Percentiles rank a stretch among this genome's conserved stretches.
Conservation (phyloP, 2,329 filamentous ascomycete species). For the Metarhizium robertsii region DNA sequence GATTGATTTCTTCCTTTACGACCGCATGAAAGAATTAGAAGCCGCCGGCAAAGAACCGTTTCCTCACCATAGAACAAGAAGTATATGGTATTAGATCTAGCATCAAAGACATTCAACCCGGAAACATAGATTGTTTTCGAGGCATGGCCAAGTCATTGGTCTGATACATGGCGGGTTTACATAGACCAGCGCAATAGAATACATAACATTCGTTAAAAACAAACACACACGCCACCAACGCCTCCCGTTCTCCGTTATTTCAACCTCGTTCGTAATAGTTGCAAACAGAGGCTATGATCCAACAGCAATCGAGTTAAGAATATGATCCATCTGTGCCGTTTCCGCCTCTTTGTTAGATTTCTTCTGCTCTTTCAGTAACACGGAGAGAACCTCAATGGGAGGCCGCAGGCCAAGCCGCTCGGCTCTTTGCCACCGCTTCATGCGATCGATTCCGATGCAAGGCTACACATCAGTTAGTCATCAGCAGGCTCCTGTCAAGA, state of each 20-base stretch:
- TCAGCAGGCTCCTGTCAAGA: background rate
- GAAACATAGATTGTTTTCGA: background rate
- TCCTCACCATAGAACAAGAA: slow-evolving; percentile 82
- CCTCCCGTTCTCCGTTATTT: slow-evolving; percentile 9
- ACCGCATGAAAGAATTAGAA: slow-evolving; percentile 83
- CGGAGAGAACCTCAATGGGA: slow-evolving; percentile 81
- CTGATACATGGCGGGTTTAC: background rate
- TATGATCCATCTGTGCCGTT: slow-evolving; percentile 65
- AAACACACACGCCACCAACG: slow-evolving; percentile 10
- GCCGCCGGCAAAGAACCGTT: slow-evolving; percentile 42
- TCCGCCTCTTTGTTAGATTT: slow-evolving; percentile 45
- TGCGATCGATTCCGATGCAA: slow-evolving; percentile 72
- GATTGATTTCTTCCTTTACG: slow-evolving; percentile 96
- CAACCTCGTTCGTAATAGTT: slow-evolving; percentile 5
- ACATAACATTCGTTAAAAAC: background rate
- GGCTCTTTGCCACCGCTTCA: slow-evolving; percentile 83
- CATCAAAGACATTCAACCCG: background rate
- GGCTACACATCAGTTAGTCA: slow-evolving; percentile 46
- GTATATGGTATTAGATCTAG: slow-evolving; percentile 76
- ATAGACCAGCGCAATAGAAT: background rate
- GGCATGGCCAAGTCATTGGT: background rate
- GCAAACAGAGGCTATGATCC: slow-evolving; percentile 19
- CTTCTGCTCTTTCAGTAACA: slow-evolving; percentile 64
- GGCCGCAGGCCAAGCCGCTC: slow-evolving; percentile 75
- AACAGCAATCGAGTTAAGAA: slow-evolving; percentile 40